Evolutionary conservation across 495 filamentous ascomycete genomes (phyloP).

Genomic region (Xylaria palmicola): DNA sequence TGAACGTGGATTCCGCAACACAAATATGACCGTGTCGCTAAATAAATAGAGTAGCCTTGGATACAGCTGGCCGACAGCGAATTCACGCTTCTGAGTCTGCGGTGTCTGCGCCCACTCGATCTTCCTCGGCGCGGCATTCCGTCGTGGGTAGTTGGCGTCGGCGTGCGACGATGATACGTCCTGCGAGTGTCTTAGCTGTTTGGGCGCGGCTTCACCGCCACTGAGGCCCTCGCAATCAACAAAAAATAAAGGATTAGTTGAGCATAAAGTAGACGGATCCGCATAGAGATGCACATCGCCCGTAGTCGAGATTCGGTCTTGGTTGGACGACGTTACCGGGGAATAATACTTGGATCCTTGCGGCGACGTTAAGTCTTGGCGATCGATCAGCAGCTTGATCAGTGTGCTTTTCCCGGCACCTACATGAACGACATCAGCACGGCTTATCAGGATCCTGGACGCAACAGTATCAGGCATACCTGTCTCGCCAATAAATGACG

Average conservation of each 20-base stretch:
- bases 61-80: slow-evolving; percentile 48
- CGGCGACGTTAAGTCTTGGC: slow-evolving; percentile 20
- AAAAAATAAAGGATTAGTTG: slow-evolving; percentile 48
- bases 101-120: slow-evolving; percentile 46
- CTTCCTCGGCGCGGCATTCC: slow-evolving; percentile 18
- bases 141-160: slow-evolving; percentile 8
- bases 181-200: slow-evolving; percentile 32
- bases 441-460: slow-evolving; percentile 17
- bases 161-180: slow-evolving; percentile 1
- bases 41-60: slow-evolving; percentile 57
- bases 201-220: slow-evolving; percentile 49
- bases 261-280: slow-evolving; percentile 51
- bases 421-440: slow-evolving; percentile 17
- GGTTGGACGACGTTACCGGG: slow-evolving; percentile 36
- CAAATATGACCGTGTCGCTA: slow-evolving; percentile 55
- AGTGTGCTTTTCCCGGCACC: slow-evolving; percentile 61
- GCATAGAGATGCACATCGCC: slow-evolving; percentile 64
- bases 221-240: slow-evolving; percentile 59
- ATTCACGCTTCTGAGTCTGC: slow-evolving; percentile 39
- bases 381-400: slow-evolving; percentile 53
- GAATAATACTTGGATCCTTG: slow-evolving; percentile 25
- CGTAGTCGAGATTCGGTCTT: slow-evolving; percentile 55
- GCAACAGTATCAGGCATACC: slow-evolving; percentile 26
- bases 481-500: slow-evolving; percentile 52
- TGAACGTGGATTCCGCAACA: slow-evolving; percentile 42